phyloP scores from a whole-genome alignment of 2,329 filamentous ascomycete species.

The Cercospora beticola region DNA sequence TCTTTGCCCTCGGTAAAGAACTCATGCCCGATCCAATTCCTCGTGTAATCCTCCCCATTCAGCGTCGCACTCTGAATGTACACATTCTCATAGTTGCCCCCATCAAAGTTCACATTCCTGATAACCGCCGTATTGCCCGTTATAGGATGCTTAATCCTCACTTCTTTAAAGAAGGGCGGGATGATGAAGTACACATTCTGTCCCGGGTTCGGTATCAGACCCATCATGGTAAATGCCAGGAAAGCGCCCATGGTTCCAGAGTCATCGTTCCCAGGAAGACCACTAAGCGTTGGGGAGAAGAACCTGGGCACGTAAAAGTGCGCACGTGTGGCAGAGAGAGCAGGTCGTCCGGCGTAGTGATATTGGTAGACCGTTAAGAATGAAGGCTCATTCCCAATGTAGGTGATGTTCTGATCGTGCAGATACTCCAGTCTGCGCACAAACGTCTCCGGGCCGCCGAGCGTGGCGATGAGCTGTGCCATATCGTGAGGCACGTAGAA shows the following conservation, averaged over 20 bases:
- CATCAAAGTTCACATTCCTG: conserved; percentile 42
- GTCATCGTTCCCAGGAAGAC: conserved; percentile 37
- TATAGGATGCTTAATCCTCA: conserved; percentile 38
- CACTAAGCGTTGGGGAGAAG: conserved; percentile 40
- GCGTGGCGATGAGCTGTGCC: conserved; percentile 50
- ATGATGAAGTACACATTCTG: conserved; percentile 44
- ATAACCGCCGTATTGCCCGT: conserved; percentile 43
- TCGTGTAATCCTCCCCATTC: conserved; percentile 41
- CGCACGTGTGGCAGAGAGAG: conserved; percentile 39
- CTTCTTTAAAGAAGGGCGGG: conserved; percentile 43
- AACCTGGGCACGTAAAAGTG: conserved; percentile 43
- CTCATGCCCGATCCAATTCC: conserved; percentile 45
- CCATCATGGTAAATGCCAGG: conserved; percentile 43
- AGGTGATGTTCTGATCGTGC: conserved; percentile 54
- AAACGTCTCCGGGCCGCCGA: conserved; percentile 58
- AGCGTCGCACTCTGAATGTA: conserved; percentile 42
- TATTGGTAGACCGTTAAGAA: conserved; percentile 40
- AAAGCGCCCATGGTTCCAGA: conserved; percentile 44
- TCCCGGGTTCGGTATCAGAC: conserved; percentile 37
- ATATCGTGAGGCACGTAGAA: conserved; percentile 68
- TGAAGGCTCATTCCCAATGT: conserved; percentile 66
- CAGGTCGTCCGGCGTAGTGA: conserved; percentile 44
- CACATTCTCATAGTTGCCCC: conserved; percentile 33
- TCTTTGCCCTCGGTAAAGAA: conserved; percentile 44
- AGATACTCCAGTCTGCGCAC: conserved; percentile 60